These are phyloP conservation scores for Sisymbrium irio DNA, from an alignment of 345 rosid genomes.

Conservation along the genomic window DNA sequence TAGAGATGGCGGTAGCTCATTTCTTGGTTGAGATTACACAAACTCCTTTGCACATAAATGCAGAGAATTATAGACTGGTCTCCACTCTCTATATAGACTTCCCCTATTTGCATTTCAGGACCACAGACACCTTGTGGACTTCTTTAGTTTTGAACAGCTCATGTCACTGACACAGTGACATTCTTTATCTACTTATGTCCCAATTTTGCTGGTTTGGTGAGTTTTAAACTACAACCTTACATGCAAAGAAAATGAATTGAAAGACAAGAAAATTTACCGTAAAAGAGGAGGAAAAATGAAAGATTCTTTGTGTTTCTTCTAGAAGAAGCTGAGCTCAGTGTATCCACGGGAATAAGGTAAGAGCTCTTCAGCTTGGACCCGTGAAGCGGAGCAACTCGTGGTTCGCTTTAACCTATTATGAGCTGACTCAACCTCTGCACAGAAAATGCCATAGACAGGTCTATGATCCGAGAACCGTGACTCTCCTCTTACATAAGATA, in stretches of 20 bases:
- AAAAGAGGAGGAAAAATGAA: not conserved
- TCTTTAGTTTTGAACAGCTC: conserved; percentile 20
- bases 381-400: conserved; percentile 71
- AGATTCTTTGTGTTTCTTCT: not conserved
- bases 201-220: not conserved
- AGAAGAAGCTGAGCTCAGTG: conserved; percentile 95
- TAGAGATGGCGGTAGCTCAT: conserved; percentile 1
- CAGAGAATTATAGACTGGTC: conserved; percentile 25
- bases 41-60: conserved; percentile 26
- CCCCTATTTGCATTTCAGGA: conserved; percentile 22
- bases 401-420: conserved; percentile 74
- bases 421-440: conserved; percentile 89
- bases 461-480: conserved; percentile 96
- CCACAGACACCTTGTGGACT: conserved; percentile 28
- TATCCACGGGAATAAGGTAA: conserved; percentile 89
- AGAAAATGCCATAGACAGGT: conserved; percentile 92
- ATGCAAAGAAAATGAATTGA: not conserved
- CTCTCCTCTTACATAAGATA: conserved; percentile 90
- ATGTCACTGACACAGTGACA: conserved; percentile 29
- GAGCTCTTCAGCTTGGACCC: conserved; percentile 92
- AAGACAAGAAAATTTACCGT: conserved; percentile 25
- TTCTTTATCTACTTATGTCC: conserved; percentile 7
- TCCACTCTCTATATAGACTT: conserved; percentile 17
- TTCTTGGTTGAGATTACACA: conserved; percentile 27
- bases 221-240: not conserved